Evolutionary conservation across 1,284 basidiomycete genomes (phyloP), one percentile per base, ranked within the genome.

Genomic region (Ceratobasidium sp.): DNA sequence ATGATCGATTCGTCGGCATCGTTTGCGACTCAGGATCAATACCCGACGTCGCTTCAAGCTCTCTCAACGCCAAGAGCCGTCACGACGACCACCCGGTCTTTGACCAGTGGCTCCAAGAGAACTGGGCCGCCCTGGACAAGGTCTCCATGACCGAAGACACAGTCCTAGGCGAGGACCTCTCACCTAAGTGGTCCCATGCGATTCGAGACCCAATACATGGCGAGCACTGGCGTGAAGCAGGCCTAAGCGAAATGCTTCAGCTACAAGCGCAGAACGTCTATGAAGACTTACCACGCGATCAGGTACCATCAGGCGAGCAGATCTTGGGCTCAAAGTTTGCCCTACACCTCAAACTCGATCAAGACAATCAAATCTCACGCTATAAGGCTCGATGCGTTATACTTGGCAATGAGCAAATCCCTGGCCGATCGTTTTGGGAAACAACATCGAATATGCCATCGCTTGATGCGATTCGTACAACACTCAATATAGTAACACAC

Each of bases 361-460:
- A 64, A 64, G 7, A 7, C 12, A 40, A 40, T 18, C 5, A 1
- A 13, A 39, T 64, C 28, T 6, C 20, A 40, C 63, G 40, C 23
- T 64, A 42, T 40, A 64, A 64, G 40, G 63, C 63, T 5, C 40
- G 63, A 40, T 33, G 40, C 42, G 66, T 68, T 51, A 46, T 44
- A 26, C 6, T 28, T 28, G 66, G 66, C 5, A 68, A 68, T 20
- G 18, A 28, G n/a, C 66, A 68, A 28, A 28, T 68, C 20, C 66
- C 66, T 26, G 66, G 66, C 66, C 26, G 28, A 53, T 68, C 66
- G 5, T 68, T 51, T 26, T 23, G 51, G n/a, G 66, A 68, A 46
- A 42, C 23, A n/a, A 23, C 66, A 13, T 68, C 49, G 7, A 46
- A 42, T 44, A 68, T 46, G 3, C 66, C 66, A 18, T 40, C 42